phyloP scores from a whole-genome alignment of 495 filamentous ascomycete genomes.

The Annulohypoxylon maeteangense region DNA sequence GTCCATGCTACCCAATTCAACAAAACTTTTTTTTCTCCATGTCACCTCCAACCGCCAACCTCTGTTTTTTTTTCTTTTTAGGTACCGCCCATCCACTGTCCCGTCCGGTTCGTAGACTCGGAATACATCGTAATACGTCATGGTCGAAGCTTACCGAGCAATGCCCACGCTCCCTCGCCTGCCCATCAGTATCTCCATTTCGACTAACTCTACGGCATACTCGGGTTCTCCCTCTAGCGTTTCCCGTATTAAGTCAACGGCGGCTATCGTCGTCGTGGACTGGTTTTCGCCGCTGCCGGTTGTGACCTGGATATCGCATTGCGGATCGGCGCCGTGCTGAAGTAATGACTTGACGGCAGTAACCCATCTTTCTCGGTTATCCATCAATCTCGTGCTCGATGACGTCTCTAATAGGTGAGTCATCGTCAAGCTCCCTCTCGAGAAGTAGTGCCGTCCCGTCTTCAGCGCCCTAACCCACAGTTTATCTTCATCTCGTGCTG shows the following conservation, averaged over 20 bases:
- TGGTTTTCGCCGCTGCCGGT: conserved; percentile 37
- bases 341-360: conserved; percentile 46
- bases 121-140: conserved; percentile 17
- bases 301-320: conserved; percentile 41
- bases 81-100: not conserved
- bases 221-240: conserved; percentile 48
- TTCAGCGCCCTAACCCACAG: conserved; percentile 42
- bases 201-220: conserved; percentile 45
- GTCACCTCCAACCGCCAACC: not conserved
- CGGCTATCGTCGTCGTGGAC: conserved; percentile 40
- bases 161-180: conserved; percentile 44
- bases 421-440: conserved; percentile 47
- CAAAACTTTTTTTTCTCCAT: not conserved
- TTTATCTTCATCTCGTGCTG: conserved; percentile 32
- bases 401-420: conserved; percentile 46
- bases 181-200: conserved; percentile 46
- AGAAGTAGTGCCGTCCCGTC: conserved; percentile 47
- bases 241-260: conserved; percentile 46
- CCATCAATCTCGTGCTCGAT: conserved; percentile 44
- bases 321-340: conserved; percentile 45
- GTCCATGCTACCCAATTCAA: not conserved
- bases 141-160: conserved; percentile 29
- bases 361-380: conserved; percentile 48
- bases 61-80: not conserved
- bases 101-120: conserved; percentile 4